phyloP scores from a whole-genome alignment of 176 grass and related monocot genomes.

The Carex pumila region DNA sequence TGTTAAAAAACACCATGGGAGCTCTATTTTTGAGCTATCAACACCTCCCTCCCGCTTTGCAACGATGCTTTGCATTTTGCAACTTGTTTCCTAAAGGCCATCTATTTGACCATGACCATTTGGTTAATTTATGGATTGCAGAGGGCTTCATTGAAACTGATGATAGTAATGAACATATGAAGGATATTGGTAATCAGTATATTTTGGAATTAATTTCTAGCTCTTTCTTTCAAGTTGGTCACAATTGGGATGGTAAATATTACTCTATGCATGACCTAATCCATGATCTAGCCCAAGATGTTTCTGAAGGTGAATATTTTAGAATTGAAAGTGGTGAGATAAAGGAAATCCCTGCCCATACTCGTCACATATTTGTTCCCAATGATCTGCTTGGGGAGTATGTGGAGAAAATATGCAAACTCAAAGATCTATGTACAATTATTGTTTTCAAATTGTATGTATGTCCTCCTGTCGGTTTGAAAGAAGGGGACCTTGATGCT shows the following conservation, averaged over 20 bases:
- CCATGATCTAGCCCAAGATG: slow-evolving; percentile 7
- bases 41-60: background rate
- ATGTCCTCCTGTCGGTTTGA: no score
- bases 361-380: background rate
- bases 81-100: slow-evolving; percentile 19
- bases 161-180: background rate
- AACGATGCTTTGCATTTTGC: slow-evolving; percentile 29
- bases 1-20: slow-evolving; percentile 11
- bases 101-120: background rate
- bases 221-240: slow-evolving; percentile 22
- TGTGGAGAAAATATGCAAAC: no score
- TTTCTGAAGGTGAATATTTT: slow-evolving; percentile 3
- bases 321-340: background rate
- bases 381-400: no score
- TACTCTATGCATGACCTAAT: slow-evolving; percentile 6
- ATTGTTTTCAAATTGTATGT: no score
- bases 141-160: slow-evolving; percentile 23
- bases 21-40: slow-evolving; percentile 29
- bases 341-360: background rate
- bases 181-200: slow-evolving; percentile 5
- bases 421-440: no score
- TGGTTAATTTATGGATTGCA: slow-evolving; percentile 32
- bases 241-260: background rate
- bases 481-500: no score
- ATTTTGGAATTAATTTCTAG: slow-evolving; percentile 8